Evolutionary conservation across 371 early-diverging fungal genomes (phyloP), one percentile per base, ranked within the genome.

Genomic region (Mortierella sp.): DNA sequence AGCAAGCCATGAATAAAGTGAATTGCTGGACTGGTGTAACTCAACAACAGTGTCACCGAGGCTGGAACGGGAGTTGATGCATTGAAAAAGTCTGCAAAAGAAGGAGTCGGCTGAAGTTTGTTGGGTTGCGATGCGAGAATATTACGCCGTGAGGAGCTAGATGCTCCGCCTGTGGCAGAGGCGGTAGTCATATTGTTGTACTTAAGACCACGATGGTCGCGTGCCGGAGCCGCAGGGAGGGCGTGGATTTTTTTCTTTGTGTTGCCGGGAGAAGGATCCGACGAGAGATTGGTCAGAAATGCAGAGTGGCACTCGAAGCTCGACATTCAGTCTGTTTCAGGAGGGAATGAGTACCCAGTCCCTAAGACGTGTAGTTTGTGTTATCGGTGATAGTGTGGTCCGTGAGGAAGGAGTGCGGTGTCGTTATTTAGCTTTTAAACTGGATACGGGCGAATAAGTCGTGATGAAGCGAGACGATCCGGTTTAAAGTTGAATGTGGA

Each of bases 31-130:
- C 76, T 59, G 28, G 76, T 57, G 47, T 84, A 83, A 29, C 81
- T 81, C 45, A 84, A 49, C 15, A 84, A 65, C 8, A 83, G 69
- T 2, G 83, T 84, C 22, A 84, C 79, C 23, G 83, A 80, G 29
- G 84, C 72, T 23, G 84, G 84, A 23, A 73, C 74, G 10, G 79
- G 79, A 0, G 73, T 79, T 40, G 83, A 83, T 29, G 83, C 72
- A 15, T 73, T 76, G 60, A 84, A 68, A 64, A 83, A 84, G 55
- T 84, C 84, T 34, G 66, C 62, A 51, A 73, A 74, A n/a, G 79
- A 70, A 17, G 72, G 68, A 6, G 78, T 55, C 19, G 55, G 13
- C 31, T 75, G 76, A 31, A 51, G 42, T 28, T 62, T 66, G 70
- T 40, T 59, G 4, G 70, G 32, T 10, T 68, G 64, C 1, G 65